These are phyloP conservation scores for Trifolium dubium DNA, from an alignment of 306 rosid genomes.

Conservation along the genomic window DNA sequence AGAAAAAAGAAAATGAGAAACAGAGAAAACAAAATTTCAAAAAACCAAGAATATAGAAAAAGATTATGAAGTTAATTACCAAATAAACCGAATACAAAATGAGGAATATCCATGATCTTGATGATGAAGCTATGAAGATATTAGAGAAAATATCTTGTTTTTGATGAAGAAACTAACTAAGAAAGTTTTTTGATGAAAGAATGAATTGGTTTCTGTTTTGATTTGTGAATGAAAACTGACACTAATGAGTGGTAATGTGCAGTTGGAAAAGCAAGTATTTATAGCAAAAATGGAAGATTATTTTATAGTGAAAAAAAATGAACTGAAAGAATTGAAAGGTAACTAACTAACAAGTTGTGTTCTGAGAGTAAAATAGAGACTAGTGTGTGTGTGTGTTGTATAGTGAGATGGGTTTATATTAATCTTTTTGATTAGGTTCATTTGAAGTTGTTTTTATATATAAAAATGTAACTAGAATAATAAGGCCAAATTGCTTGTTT, in stretches of 20 bases:
- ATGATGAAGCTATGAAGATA: background rate
- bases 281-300: background rate
- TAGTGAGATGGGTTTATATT: background rate
- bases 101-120: constrained; percentile 11
- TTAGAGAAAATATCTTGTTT: constrained; percentile 15
- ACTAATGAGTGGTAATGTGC: background rate
- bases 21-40: background rate
- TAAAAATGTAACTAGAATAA: background rate
- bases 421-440: background rate
- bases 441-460: background rate
- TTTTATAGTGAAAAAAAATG: background rate
- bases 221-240: background rate
- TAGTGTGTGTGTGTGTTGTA: too few relatives aligned
- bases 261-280: constrained; percentile 1
- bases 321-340: constrained; percentile 4
- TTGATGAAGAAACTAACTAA: background rate
- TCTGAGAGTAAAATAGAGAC: background rate
- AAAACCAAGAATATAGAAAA: background rate
- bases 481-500: too few relatives aligned
- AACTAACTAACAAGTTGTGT: constrained; percentile 1
- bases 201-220: background rate
- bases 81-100: constrained; percentile 60
- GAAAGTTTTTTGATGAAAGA: background rate
- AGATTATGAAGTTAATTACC: constrained; percentile 45
- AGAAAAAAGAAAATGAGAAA: constrained; percentile 19